Evolutionary conservation across 345 rosid genomes (phyloP), one percentile per base, ranked within the genome.

Genomic region (Carallia brachiata): DNA sequence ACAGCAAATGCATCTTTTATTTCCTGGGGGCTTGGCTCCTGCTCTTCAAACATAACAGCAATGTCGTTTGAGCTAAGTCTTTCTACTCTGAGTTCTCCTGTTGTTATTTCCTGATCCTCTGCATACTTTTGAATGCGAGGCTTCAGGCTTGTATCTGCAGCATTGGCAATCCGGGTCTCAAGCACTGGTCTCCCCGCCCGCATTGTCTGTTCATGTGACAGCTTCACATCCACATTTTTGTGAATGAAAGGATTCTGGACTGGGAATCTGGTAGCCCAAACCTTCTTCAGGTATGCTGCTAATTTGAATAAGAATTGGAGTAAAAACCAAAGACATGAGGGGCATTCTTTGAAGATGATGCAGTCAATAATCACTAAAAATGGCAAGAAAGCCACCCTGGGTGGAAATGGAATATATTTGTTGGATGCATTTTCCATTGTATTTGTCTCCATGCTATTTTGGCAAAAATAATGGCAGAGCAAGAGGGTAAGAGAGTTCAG

Each of bases 1-100:
- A 88, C 39, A 10, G 59, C 63, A 75, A 90, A 90, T 0, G 88
- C 88, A 70, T 74, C 87, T 68, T 80, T 79, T 52, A 83, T 61
- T 65, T 79, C 82, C 66, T 77, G 81, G 56, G 74, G 36, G 52
- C 83, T 81, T 2, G 82, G 78, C 47, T 81, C 90, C 48, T 77
- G 73, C 68, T 84, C 85, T 50, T 79, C 81, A 52, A 88, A 72
- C 78, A 86, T 62, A 7, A 36, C 63, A 0, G 52, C 80, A 17
- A 83, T 76, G 39, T 78, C 78, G 54, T 62, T 69, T 19, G 71
- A 68, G 19, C 75, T 72, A 2, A 73, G 44, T 28, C 67, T 73
- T 70, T 81, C 54, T 37, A 36, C 56, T 36, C 71, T 81, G 66
- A 82, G 67, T 57, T 84, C 89, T 75, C 66, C 69, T 1, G 76